These are phyloP conservation scores for Canavalia ensiformis DNA, from an alignment of 306 rosid species.

Conservation along the genomic window DNA sequence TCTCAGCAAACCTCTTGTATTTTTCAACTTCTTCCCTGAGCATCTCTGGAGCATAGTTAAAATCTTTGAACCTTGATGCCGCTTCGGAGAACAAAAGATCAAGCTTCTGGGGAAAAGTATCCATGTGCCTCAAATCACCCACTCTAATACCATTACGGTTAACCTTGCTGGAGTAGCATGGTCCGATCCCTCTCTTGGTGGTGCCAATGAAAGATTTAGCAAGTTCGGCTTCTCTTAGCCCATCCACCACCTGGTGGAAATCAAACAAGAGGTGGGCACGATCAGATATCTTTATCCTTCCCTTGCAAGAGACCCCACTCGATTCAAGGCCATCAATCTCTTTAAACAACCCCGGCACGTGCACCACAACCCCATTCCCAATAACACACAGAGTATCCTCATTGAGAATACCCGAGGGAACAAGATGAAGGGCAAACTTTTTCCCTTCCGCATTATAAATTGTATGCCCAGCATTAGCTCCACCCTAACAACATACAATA, in stretches of 20 bases:
- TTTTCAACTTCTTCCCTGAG: conserved; percentile 84
- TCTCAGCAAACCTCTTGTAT: conserved; percentile 91
- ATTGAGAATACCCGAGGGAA: conserved; percentile 95
- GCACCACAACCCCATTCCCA: conserved; percentile 98
- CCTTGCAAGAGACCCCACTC: conserved; percentile 85
- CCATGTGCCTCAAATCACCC: conserved; percentile 87
- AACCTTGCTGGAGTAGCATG: conserved; percentile 92
- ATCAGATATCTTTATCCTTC: conserved; percentile 92
- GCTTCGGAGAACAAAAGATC: conserved; percentile 82
- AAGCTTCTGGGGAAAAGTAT: conserved; percentile 86
- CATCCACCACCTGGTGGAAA: conserved; percentile 92
- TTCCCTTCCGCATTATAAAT: conserved; percentile 96
- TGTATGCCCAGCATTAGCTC: conserved; percentile 98
- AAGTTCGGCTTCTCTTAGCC: conserved; percentile 91
- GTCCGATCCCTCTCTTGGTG: conserved; percentile 98
- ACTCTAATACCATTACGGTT: conserved; percentile 92
- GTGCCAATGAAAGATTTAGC: conserved; percentile 97
- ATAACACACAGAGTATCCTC: conserved; percentile 90
- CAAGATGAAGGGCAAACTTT: conserved; percentile 95
- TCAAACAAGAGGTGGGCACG: conserved; percentile 94
- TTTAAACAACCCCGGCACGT: conserved; percentile 82
- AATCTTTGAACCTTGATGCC: conserved; percentile 79
- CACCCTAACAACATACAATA: conserved; percentile 64
- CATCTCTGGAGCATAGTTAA: conserved; percentile 75
- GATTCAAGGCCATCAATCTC: conserved; percentile 88